These are phyloP conservation scores for Sanghuangporus sanghuang DNA, from an alignment of 1,284 basidiomycete species.

Conservation along the genomic window DNA sequence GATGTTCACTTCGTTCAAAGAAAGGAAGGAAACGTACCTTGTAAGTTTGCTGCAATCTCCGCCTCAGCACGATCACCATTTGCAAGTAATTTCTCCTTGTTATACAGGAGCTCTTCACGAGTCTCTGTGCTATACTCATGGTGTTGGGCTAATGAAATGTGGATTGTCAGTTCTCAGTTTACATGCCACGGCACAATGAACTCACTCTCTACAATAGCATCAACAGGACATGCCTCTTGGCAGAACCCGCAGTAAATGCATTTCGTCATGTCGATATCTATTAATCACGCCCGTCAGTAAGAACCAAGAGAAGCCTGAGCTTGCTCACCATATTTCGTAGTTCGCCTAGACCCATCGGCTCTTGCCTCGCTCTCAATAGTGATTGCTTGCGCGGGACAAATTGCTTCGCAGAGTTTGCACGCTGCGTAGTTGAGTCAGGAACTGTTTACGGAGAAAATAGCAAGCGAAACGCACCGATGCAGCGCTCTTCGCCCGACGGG, in stretches of 20 bases:
- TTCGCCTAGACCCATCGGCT: conserved; percentile 92
- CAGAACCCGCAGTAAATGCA: conserved; percentile 99
- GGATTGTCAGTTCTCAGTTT: not conserved
- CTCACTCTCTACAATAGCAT: conserved; percentile 98
- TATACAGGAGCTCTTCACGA: conserved; percentile 97
- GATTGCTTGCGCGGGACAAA: conserved; percentile 99
- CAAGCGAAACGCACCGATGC: conserved; percentile 70
- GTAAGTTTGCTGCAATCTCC: conserved; percentile 92
- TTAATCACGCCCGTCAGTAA: conserved; percentile 7
- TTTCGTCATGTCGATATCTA: conserved; percentile 95
- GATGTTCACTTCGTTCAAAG: conserved; percentile 5
- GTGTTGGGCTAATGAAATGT: conserved; percentile 73
- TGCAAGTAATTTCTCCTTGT: conserved; percentile 95
- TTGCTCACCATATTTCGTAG: conserved; percentile 84
- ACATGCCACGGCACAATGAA: conserved; percentile 18
- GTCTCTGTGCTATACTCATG: conserved; percentile 97
- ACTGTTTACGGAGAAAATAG: conserved; percentile 2
- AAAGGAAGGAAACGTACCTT: conserved; percentile 46
- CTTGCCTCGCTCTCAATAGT: conserved; percentile 98
- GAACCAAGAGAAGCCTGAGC: conserved; percentile 8
- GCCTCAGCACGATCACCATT: conserved; percentile 97
- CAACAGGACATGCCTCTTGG: conserved; percentile 99
- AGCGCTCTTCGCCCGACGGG: conserved; percentile 97
- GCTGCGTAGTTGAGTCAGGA: conserved; percentile 42
- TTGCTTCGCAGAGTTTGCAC: conserved; percentile 99